phyloP scores from a whole-genome alignment of 257 asterid species.

The Solanum dulcamara region DNA sequence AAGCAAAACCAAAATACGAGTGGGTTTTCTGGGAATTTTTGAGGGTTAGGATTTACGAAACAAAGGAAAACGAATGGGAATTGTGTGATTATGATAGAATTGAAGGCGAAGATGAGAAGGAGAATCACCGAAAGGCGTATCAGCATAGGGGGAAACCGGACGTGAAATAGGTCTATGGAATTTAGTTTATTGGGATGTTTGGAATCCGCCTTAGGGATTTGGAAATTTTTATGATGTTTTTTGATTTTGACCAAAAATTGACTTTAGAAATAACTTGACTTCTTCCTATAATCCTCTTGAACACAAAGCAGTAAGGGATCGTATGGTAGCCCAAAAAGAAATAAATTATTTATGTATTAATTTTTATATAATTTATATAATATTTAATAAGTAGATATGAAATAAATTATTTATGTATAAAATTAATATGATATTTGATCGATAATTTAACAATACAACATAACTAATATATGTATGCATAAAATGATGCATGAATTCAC shows the following conservation, averaged over 20 bases:
- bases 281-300: neutral
- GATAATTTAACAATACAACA: too few relatives aligned
- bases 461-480: too few relatives aligned
- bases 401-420: too few relatives aligned
- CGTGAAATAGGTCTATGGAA: neutral
- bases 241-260: neutral
- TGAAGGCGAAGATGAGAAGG: neutral
- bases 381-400: too few relatives aligned
- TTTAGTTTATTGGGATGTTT: neutral
- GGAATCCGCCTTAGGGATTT: neutral
- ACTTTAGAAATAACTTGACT: neutral
- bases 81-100: neutral
- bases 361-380: too few relatives aligned
- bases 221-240: neutral
- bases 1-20: neutral
- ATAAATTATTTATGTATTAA: too few relatives aligned
- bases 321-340: too few relatives aligned
- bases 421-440: too few relatives aligned
- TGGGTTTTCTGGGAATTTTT: neutral
- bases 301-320: neutral
- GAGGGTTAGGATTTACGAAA: neutral
- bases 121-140: neutral
- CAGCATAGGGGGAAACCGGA: neutral
- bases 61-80: neutral
- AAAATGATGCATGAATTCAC: too few relatives aligned